These are phyloP conservation scores for Dalechampia spathulata DNA, from an alignment of 441 rosid genomes.

Conservation along the genomic window DNA sequence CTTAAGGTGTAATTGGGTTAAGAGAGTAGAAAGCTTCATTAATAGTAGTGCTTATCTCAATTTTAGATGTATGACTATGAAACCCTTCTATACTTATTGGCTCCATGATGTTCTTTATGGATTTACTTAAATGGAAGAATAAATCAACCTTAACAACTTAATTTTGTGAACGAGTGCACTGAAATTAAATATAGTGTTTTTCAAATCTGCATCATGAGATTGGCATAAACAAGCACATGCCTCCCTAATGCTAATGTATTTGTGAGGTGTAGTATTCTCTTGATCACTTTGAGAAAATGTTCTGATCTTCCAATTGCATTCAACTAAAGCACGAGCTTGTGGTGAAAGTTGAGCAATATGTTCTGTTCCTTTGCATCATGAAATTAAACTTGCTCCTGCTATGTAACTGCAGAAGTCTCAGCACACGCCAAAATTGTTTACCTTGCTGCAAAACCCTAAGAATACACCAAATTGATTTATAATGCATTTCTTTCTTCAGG, in stretches of 20 bases:
- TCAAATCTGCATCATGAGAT: background rate
- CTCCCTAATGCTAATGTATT: background rate
- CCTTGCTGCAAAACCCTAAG: background rate
- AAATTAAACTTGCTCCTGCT: background rate
- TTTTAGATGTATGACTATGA: background rate
- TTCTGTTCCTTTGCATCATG: background rate
- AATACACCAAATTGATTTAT: background rate
- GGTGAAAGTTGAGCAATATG: background rate
- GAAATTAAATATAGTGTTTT: too few species aligned
- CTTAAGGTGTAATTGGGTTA: too few species aligned
- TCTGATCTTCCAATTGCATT: background rate
- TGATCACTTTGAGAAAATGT: background rate
- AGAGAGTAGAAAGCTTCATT: background rate
- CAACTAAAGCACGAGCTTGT: background rate
- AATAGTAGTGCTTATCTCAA: background rate
- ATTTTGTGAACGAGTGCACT: background rate
- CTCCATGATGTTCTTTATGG: background rate
- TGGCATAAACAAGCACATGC: background rate
- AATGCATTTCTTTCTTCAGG: constrained; percentile 25
- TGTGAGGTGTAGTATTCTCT: background rate
- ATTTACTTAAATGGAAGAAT: background rate
- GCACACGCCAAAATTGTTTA: too few species aligned
- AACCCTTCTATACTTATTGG: background rate
- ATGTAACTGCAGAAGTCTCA: too few species aligned
- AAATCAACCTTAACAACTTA: too few species aligned